phyloP scores from a whole-genome alignment of 2,329 filamentous ascomycete species.

The Whalleya microplaca region DNA sequence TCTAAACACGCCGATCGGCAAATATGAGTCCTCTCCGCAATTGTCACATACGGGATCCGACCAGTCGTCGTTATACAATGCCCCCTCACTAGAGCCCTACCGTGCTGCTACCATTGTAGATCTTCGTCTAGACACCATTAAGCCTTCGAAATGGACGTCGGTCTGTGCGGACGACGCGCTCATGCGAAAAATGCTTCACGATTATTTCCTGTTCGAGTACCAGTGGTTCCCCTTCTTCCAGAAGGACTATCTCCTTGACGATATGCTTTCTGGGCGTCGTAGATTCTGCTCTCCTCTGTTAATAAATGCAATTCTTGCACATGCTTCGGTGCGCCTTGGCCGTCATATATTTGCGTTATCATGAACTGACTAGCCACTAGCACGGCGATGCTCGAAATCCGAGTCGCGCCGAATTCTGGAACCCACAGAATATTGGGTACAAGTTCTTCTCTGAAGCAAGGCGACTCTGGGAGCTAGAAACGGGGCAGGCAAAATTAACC shows the following conservation, averaged over 20 bases:
- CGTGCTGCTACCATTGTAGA: slow-evolving; percentile 41
- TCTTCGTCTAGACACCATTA: slow-evolving; percentile 35
- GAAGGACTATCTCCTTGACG: slow-evolving; percentile 45
- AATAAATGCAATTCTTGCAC: slow-evolving; percentile 43
- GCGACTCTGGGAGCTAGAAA: slow-evolving; percentile 41
- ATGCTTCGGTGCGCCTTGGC: slow-evolving; percentile 39
- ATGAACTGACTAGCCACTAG: slow-evolving; percentile 21
- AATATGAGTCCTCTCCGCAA: too few relatives aligned
- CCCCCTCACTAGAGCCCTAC: slow-evolving; percentile 42
- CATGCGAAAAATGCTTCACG: slow-evolving; percentile 37
- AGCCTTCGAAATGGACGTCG: slow-evolving; percentile 42
- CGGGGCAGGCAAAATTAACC: slow-evolving; percentile 31
- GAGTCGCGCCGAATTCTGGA: slow-evolving; percentile 40
- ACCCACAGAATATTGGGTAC: slow-evolving; percentile 39
- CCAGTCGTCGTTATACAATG: slow-evolving; percentile 11
- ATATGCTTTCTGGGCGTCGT: slow-evolving; percentile 36
- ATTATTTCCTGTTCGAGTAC: slow-evolving; percentile 41
- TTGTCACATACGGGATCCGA: slow-evolving; percentile 13
- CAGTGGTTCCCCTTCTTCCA: slow-evolving; percentile 42
- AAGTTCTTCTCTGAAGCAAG: slow-evolving; percentile 42
- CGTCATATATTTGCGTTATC: neutral
- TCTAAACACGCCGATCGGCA: slow-evolving; percentile 8
- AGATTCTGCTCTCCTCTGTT: slow-evolving; percentile 46
- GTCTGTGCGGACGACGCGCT: slow-evolving; percentile 41
- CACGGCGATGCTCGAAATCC: slow-evolving; percentile 33